These are phyloP conservation scores for Aspergillus biplanus DNA, from an alignment of 495 filamentous ascomycete genomes.

Conservation along the genomic window DNA sequence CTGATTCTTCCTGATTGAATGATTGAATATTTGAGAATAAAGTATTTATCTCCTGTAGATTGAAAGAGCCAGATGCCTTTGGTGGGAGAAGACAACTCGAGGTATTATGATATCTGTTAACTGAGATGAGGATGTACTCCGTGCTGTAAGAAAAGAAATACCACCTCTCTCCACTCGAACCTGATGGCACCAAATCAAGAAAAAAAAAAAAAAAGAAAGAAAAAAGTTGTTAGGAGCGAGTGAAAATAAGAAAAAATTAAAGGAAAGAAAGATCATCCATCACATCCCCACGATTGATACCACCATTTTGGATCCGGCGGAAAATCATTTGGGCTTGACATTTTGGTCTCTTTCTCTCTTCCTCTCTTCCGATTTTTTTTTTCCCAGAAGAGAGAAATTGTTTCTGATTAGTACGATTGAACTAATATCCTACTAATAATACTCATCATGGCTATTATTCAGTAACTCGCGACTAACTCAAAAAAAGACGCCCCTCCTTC, in stretches of 20 bases:
- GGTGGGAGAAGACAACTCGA: too few species aligned
- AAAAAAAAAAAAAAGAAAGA: background rate
- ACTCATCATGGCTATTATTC: too few species aligned
- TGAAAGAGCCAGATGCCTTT: too few species aligned
- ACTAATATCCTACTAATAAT: too few species aligned
- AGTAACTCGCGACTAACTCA: background rate
- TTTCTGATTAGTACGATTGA: background rate
- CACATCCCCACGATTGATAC: background rate
- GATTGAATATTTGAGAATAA: too few species aligned
- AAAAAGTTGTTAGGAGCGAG: background rate
- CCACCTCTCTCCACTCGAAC: background rate
- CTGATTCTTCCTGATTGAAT: too few species aligned
- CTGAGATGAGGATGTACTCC: background rate
- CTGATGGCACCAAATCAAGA: background rate
- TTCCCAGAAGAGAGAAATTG: background rate
- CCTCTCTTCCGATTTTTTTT: slow-evolving; percentile 6
- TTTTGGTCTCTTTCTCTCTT: slow-evolving; percentile 2
- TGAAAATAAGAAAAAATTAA: background rate
- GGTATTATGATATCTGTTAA: too few species aligned
- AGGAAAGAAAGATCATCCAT: background rate
- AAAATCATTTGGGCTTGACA: slow-evolving; percentile 2
- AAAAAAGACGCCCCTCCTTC: slow-evolving; percentile 19
- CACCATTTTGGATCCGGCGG: slow-evolving; percentile 1
- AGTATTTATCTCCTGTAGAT: too few species aligned
- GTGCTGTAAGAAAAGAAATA: background rate